phyloP scores from a whole-genome alignment of 2,329 filamentous ascomycete genomes.

The Fusarium scirpi region DNA sequence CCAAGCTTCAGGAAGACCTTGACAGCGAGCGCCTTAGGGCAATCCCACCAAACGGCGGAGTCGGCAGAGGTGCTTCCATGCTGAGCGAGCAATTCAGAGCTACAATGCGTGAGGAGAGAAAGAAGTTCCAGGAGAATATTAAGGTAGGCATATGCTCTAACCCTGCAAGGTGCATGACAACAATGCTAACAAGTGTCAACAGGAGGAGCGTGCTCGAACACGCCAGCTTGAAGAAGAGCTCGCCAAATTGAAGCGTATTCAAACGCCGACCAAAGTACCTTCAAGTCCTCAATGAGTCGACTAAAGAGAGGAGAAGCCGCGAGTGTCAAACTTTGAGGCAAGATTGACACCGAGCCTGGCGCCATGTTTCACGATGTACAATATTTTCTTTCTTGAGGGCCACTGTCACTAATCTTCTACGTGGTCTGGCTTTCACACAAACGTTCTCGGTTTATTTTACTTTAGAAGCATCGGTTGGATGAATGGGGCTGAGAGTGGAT shows the following conservation, averaged over 20 bases:
- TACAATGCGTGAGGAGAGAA: slow-evolving; percentile 68
- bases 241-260: slow-evolving; percentile 56
- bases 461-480: background rate
- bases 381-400: slow-evolving; percentile 18
- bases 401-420: slow-evolving; percentile 13
- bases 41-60: slow-evolving; percentile 50
- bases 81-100: slow-evolving; percentile 68
- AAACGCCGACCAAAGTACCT: slow-evolving; percentile 58
- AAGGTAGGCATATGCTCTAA: slow-evolving; percentile 54
- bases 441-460: background rate
- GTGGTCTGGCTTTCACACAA: background rate
- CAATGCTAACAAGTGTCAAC: slow-evolving; percentile 46
- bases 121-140: slow-evolving; percentile 67
- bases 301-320: background rate
- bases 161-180: background rate
- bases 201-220: slow-evolving; percentile 64
- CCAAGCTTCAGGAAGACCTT: slow-evolving; percentile 63
- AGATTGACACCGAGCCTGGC: background rate
- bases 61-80: slow-evolving; percentile 60
- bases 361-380: slow-evolving; percentile 26
- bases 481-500: background rate
- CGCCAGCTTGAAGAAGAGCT: slow-evolving; percentile 66
- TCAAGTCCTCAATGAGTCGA: slow-evolving; percentile 53
- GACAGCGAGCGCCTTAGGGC: slow-evolving; percentile 63
- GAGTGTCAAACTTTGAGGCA: background rate